Evolutionary conservation across 2,329 filamentous ascomycete genomes (phyloP).

Genomic region (Penicillium sp.): DNA sequence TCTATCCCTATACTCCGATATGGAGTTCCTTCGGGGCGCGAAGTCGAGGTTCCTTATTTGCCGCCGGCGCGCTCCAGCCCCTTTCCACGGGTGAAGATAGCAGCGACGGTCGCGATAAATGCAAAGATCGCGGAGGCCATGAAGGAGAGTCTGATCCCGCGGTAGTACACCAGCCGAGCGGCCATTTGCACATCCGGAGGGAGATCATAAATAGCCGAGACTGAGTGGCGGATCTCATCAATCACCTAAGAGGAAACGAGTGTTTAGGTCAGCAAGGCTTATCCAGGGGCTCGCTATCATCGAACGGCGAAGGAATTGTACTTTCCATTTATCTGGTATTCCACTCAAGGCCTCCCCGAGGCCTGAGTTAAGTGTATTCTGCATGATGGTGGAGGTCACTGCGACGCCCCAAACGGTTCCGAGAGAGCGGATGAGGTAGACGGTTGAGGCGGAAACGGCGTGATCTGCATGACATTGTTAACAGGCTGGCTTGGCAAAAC

Average conservation of each 20-base stretch:
- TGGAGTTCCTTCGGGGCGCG: too few species aligned
- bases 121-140: slow-evolving; percentile 56
- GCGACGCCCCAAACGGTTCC: slow-evolving; percentile 66
- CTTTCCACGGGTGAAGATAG: slow-evolving; percentile 48
- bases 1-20: too few species aligned
- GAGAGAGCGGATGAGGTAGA: slow-evolving; percentile 64
- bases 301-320: slow-evolving; percentile 41
- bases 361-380: slow-evolving; percentile 59
- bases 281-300: neutral
- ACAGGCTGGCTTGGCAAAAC: neutral
- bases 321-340: slow-evolving; percentile 59
- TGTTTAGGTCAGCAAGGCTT: slow-evolving; percentile 28
- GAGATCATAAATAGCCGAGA: slow-evolving; percentile 55
- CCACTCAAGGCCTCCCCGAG: slow-evolving; percentile 56
- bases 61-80: slow-evolving; percentile 25
- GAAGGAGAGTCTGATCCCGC: slow-evolving; percentile 59
- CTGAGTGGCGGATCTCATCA: slow-evolving; percentile 62
- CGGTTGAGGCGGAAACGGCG: slow-evolving; percentile 61
- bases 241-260: slow-evolving; percentile 51
- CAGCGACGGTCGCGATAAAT: slow-evolving; percentile 50
- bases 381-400: slow-evolving; percentile 61
- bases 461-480: slow-evolving; percentile 49
- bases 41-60: slow-evolving; percentile 3
- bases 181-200: slow-evolving; percentile 58
- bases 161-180: slow-evolving; percentile 60